Percentiles rank a stretch among this genome's conserved stretches.
Conservation (phyloP, 225 moss, liverwort and hornwort genomes). For the Thuidium tamariscinum region DNA sequence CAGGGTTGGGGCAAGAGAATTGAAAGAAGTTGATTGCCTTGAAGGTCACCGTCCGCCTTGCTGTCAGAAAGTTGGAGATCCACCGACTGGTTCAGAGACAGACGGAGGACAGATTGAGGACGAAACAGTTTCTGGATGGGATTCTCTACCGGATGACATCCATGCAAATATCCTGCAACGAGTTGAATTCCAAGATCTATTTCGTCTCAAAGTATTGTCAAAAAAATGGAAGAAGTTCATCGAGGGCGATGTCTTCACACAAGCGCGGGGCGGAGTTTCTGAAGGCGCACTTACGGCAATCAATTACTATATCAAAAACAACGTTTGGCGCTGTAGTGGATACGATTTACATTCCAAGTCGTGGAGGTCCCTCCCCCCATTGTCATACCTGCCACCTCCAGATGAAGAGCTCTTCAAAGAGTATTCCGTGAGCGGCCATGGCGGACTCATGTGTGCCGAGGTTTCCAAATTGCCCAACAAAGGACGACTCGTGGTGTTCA, state of each 20-base stretch:
- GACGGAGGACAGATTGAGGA: neutral
- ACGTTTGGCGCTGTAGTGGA: neutral
- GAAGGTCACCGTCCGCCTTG: neutral
- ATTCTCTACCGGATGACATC: neutral
- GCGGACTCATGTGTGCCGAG: constrained; percentile 10
- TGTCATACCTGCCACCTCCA: neutral
- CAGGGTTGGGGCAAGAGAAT: neutral
- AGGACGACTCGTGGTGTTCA: constrained; percentile 9
- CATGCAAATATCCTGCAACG: neutral
- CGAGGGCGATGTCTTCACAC: neutral
- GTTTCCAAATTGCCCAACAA: neutral
- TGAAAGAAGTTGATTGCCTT: too few relatives aligned
- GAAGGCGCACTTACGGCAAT: neutral
- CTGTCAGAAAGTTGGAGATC: neutral
- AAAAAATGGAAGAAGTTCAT: neutral
- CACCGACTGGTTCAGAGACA: neutral
- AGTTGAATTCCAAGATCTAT: neutral
- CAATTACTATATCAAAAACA: neutral
- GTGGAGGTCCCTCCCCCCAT: neutral
- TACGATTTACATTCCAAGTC: neutral
- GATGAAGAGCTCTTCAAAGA: neutral
- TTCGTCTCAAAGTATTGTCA: neutral
- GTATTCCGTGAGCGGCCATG: neutral
- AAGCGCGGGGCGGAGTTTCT: neutral
- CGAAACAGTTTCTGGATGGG: neutral